Base-by-base conservation (phyloP, 2,329 filamentous ascomycete species). In the Truncatella angustata region DNA sequence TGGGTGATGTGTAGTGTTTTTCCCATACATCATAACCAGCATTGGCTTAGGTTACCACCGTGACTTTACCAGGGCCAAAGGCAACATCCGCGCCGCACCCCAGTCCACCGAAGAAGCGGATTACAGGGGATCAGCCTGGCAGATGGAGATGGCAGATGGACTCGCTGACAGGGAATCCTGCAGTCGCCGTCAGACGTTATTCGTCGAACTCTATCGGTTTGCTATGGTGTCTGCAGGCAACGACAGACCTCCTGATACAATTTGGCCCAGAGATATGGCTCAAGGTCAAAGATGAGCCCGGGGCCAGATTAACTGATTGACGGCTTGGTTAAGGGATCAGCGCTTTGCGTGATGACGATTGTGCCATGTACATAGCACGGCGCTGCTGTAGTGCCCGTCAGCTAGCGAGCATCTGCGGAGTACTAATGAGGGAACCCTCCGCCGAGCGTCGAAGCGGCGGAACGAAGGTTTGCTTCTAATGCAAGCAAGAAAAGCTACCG, bases 251-350 rank as follows among this genome's bases (percentile, higher is more conserved):
- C n/a, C 9, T 6, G 36, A 7, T 7, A 9, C 18, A n/a, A 7
- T 39, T 39, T 39, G 36, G 36, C 36, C 36, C 36, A 39, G n/a
- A 39, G 36, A n/a, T 16, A n/a, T n/a, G 36, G 36, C 36, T 39
- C 36, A 9, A n/a, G 36, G 10, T n/a, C 14, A 39, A 20, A 16
- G 9, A 9, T 34, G 30, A 34, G 30, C 9, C n/a, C n/a, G 30
- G 9, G 9, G 30, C 30, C 9, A 9, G 30, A n/a, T 34, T 34
- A n/a, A n/a, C 9, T 34, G 30, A n/a, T 9, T n/a, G 9, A 9
- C 7, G 36, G 36, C 36, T 39, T 39, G 36, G 36, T n/a, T n/a
- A n/a, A n/a, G 36, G 18, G 10, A 11, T 39, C 36, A 3, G n/a
- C 36, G 36, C 7, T n/a, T 39, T 39, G 9, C 36, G 30, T 34